Conservation (phyloP, 2,329 filamentous ascomycete species). For the Penicillium sp. region DNA sequence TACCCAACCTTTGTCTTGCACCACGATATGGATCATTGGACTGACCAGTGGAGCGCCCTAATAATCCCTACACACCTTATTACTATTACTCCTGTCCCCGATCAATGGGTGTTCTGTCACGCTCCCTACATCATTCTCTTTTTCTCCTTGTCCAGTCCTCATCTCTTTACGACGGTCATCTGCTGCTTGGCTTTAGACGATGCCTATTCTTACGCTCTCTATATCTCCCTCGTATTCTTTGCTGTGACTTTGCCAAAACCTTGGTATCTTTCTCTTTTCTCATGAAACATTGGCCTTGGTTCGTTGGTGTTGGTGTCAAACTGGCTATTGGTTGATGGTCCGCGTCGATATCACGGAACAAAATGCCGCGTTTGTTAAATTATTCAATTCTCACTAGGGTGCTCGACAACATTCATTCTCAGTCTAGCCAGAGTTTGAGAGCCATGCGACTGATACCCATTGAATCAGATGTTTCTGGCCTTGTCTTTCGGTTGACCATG, state of each 20-base stretch:
- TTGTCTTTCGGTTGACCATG: neutral
- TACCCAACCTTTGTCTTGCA: constrained; percentile 12
- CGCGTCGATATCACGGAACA: neutral
- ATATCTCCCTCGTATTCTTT: neutral
- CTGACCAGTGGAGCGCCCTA: neutral
- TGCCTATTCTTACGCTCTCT: constrained; percentile 4
- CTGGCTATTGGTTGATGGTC: neutral
- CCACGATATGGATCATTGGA: constrained; percentile 4
- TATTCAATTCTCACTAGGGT: too few species aligned
- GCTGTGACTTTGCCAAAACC: neutral
- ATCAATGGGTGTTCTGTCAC: neutral
- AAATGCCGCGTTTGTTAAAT: neutral
- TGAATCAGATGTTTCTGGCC: too few species aligned
- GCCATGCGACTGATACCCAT: too few species aligned
- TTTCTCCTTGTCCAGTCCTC: neutral
- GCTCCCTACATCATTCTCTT: neutral
- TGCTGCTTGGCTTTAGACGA: neutral
- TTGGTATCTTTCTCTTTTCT: neutral
- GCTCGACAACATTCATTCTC: too few species aligned
- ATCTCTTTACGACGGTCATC: neutral
- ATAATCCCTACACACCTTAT: neutral
- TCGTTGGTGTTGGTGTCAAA: neutral
- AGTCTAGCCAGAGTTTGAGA: too few species aligned
- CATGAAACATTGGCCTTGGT: neutral
- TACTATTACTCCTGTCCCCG: neutral